These are phyloP conservation scores for Talaromyces adpressus DNA, from an alignment of 495 filamentous ascomycete genomes.

Conservation along the genomic window DNA sequence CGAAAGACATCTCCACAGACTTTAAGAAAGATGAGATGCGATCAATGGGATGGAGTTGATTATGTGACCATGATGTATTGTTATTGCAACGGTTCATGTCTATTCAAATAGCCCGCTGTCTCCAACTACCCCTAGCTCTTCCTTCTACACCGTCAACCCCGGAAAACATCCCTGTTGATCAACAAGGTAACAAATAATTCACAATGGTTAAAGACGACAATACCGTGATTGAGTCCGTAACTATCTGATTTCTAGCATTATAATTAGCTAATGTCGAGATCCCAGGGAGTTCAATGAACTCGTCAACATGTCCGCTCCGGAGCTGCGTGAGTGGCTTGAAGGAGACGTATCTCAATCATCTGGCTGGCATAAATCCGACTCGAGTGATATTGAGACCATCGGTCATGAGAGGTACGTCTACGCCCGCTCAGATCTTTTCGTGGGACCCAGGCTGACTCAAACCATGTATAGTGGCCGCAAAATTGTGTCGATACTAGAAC, in stretches of 20 bases:
- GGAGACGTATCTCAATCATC: constrained; percentile 44
- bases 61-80: background rate
- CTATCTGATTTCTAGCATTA: constrained; percentile 14
- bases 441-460: background rate
- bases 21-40: background rate
- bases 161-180: background rate
- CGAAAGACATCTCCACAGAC: constrained; percentile 6
- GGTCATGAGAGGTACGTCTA: constrained; percentile 52
- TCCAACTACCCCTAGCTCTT: background rate
- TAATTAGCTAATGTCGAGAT: constrained; percentile 12
- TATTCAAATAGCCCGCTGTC: background rate
- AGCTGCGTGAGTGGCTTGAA: constrained; percentile 56
- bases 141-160: background rate
- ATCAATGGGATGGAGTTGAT: background rate
- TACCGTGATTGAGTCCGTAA: constrained; percentile 47
- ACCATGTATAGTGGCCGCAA: constrained; percentile 42
- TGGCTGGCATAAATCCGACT: constrained; percentile 51
- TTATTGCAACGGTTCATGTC: background rate
- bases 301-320: constrained; percentile 58
- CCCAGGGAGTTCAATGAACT: constrained; percentile 59
- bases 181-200: background rate
- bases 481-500: constrained; percentile 57
- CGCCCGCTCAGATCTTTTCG: background rate
- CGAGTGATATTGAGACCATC: constrained; percentile 51
- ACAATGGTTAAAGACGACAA: constrained; percentile 53